Conservation (phyloP, 129 eudicot species). For the Saposhnikovia divaricata region DNA sequence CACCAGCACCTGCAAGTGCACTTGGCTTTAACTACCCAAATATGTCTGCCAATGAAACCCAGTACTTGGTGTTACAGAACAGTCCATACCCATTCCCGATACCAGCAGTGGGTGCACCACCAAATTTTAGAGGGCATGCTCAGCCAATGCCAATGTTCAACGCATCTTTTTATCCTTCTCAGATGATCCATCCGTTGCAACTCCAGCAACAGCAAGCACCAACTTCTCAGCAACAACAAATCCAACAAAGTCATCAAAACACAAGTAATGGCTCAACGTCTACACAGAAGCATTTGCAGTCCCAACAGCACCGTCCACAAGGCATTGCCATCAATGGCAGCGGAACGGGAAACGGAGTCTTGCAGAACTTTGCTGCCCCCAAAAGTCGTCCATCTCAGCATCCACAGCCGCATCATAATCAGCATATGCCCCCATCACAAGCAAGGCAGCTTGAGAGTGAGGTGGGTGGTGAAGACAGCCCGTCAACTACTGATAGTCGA, state of each 20-base stretch:
- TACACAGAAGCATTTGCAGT: conserved; percentile 74
- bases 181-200: conserved; percentile 86
- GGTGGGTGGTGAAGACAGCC: conserved; percentile 66
- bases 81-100: conserved; percentile 67
- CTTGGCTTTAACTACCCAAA: conserved; percentile 81
- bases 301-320: conserved; percentile 59
- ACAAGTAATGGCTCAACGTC: conserved; percentile 56
- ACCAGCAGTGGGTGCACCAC: conserved; percentile 73
- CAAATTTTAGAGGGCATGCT: conserved; percentile 67
- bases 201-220: conserved; percentile 51
- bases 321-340: conserved; percentile 44
- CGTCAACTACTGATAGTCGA: conserved; percentile 66
- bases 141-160: conserved; percentile 79
- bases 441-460: conserved; percentile 55
- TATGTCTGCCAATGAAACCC: conserved; percentile 67
- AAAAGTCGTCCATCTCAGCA: conserved; percentile 43
- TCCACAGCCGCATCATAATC: background rate
- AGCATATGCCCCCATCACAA: conserved; percentile 36
- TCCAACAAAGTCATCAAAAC: conserved; percentile 52
- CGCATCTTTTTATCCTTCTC: conserved; percentile 75
- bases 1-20: conserved; percentile 33
- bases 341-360: conserved; percentile 39
- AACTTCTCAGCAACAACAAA: conserved; percentile 46
- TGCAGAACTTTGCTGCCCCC: conserved; percentile 43
- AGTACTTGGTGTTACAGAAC: conserved; percentile 74